A percentile compares a stretch with the other conserved stretches of the same genome.
Conservation (phyloP, 2,329 filamentous ascomycete species). For the Verticillium klebahnii region DNA sequence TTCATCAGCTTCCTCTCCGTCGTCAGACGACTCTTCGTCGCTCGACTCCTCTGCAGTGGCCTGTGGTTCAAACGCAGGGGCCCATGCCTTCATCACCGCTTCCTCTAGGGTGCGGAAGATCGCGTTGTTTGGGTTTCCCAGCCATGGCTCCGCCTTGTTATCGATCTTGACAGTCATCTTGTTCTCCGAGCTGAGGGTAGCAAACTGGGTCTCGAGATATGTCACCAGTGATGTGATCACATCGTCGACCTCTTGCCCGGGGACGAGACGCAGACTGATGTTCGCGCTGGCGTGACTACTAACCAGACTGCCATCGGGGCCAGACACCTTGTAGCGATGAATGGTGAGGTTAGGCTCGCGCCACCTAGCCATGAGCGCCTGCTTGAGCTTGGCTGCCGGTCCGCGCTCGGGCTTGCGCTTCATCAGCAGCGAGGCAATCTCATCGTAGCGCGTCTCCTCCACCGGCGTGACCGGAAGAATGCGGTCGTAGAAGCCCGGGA, state of each 20-base stretch:
- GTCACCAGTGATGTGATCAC: slow-evolving; percentile 63
- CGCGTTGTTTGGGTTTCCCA: slow-evolving; percentile 84
- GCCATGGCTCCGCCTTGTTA: slow-evolving; percentile 92
- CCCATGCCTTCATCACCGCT: slow-evolving; percentile 83
- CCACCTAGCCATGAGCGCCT: slow-evolving; percentile 89
- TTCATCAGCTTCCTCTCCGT: background rate
- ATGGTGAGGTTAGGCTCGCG: slow-evolving; percentile 92
- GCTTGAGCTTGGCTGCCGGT: slow-evolving; percentile 66
- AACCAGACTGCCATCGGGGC: slow-evolving; percentile 87
- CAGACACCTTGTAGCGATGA: slow-evolving; percentile 88
- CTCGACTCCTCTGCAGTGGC: slow-evolving; percentile 13
- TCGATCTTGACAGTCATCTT: slow-evolving; percentile 77
- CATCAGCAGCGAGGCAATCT: slow-evolving; percentile 75
- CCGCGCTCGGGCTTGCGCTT: slow-evolving; percentile 60
- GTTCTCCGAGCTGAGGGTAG: slow-evolving; percentile 73
- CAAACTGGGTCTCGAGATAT: slow-evolving; percentile 70
- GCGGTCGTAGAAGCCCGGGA: slow-evolving; percentile 84
- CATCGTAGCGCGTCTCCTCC: slow-evolving; percentile 77
- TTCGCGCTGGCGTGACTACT: slow-evolving; percentile 84
- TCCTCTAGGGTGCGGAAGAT: slow-evolving; percentile 86
- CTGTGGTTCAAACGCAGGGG: slow-evolving; percentile 39
- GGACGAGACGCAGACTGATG: slow-evolving; percentile 86
- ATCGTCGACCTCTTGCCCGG: slow-evolving; percentile 82
- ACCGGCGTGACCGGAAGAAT: slow-evolving; percentile 70
- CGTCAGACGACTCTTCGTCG: slow-evolving; percentile 2